Base-by-base conservation (phyloP, 805 yeast genomes). In the Zygotorulaspora sp. region DNA sequence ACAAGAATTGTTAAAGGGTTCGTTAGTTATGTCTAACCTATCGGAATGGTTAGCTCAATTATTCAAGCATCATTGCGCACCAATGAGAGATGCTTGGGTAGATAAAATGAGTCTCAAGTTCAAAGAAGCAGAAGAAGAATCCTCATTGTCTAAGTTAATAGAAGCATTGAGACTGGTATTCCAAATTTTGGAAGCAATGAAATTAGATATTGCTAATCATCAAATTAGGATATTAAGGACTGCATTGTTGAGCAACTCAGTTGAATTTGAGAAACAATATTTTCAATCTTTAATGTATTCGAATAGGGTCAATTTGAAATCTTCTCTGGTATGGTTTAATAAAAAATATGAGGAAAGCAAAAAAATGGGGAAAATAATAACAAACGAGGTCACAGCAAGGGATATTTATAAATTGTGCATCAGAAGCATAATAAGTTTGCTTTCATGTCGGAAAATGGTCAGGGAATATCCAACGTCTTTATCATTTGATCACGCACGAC, bases 21-120 rank as follows among this genome's bases (percentile, higher is more conserved):
- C 83, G n/a, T 74, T 84, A 50, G 84, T 82, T 58, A 84, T 83
- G 64, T 74, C 77, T 13, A 71, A 74, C 24, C 71, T 87, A 50
- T 74, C 89, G 2, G 70, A 70, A 40, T 84, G 94, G 90, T 70
- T 89, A 28, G 77, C 86, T 2, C 68, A 72, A 21, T 75, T 87
- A 21, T 81, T 90, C 63, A 86, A 88, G 63, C 77, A 80, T 36
- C 96, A 86, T 58, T 88, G 96, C 64, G 96, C 96, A 5, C 97
- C 97, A 45, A 87, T 87, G 94, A 75, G 97, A 57, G 96, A 86
- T 61, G 65, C 76, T 27, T 82, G 92, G 88, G 95, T 89, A 24
- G 84, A 78, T 50, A 85, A 81, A 51, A 85, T 89, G 92, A 75
- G 76, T 32, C 51, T 58, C 9, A 74, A 74, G 49, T 78, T 84